These are phyloP conservation scores for Aspergillus glaucus DNA, from an alignment of 2,329 filamentous ascomycete species.

Conservation along the genomic window DNA sequence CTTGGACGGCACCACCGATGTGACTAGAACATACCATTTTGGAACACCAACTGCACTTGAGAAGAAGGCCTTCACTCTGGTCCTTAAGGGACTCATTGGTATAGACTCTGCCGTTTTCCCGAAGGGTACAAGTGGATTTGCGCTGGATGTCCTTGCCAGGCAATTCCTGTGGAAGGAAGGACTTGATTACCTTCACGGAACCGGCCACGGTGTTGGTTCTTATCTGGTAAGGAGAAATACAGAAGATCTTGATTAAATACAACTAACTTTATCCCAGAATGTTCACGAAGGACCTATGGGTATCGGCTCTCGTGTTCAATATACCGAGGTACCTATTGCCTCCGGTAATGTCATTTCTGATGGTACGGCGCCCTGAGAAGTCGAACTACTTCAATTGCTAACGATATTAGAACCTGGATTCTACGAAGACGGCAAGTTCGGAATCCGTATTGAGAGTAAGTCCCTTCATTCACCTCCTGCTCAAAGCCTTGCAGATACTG, in stretches of 20 bases:
- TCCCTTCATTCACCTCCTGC: background rate
- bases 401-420: slow-evolving; percentile 69
- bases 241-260: background rate
- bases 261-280: slow-evolving; percentile 47
- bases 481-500: background rate
- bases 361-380: slow-evolving; percentile 26
- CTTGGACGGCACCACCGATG: slow-evolving; percentile 90
- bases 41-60: slow-evolving; percentile 76
- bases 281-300: slow-evolving; percentile 97
- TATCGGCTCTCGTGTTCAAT: slow-evolving; percentile 86
- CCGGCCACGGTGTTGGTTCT: slow-evolving; percentile 90
- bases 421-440: slow-evolving; percentile 92
- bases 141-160: slow-evolving; percentile 78
- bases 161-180: slow-evolving; percentile 92
- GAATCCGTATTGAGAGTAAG: slow-evolving; percentile 83
- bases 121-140: slow-evolving; percentile 90
- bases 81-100: slow-evolving; percentile 88
- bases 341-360: slow-evolving; percentile 95
- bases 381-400: slow-evolving; percentile 5
- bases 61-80: slow-evolving; percentile 83
- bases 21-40: slow-evolving; percentile 89
- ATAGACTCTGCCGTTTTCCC: slow-evolving; percentile 83
- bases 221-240: slow-evolving; percentile 52
- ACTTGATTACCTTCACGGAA: slow-evolving; percentile 92
- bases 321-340: slow-evolving; percentile 80